phyloP scores from a whole-genome alignment of 163 green algal species.

The Chlorella variabilis region DNA sequence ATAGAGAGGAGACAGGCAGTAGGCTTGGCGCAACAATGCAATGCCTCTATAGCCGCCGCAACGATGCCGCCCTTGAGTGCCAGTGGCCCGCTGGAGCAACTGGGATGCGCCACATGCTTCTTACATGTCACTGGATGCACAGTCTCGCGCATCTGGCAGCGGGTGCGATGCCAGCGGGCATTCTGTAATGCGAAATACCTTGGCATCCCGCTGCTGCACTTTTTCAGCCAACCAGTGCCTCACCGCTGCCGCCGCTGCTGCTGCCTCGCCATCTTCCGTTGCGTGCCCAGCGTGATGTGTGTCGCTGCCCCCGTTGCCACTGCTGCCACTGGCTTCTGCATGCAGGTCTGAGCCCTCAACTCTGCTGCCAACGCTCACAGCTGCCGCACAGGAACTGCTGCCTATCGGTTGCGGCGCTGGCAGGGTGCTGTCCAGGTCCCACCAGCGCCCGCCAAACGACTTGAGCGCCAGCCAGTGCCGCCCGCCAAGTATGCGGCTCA shows the following conservation, averaged over 20 bases:
- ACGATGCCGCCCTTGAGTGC: no score
- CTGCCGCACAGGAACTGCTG: neutral
- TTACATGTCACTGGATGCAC: no score
- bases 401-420: conserved; percentile 5
- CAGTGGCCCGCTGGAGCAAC: neutral
- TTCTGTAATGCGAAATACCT: conserved; percentile 3
- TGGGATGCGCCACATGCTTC: no score
- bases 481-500: conserved; percentile 1
- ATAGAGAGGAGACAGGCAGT: no score
- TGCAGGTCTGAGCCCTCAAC: neutral
- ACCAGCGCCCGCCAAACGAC: conserved; percentile 22
- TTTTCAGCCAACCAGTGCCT: neutral
- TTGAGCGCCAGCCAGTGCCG: conserved; percentile 43
- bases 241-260: neutral
- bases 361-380: neutral
- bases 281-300: neutral
- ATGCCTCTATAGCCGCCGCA: no score
- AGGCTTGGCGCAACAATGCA: no score
- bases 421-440: conserved; percentile 40
- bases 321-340: neutral
- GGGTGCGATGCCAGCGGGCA: neutral
- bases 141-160: neutral
- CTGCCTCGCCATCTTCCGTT: neutral
- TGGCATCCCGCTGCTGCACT: conserved; percentile 11
- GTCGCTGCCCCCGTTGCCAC: neutral